Evolutionary conservation across 441 rosid species (phyloP).

Genomic region (Eutrema salsugineum): DNA sequence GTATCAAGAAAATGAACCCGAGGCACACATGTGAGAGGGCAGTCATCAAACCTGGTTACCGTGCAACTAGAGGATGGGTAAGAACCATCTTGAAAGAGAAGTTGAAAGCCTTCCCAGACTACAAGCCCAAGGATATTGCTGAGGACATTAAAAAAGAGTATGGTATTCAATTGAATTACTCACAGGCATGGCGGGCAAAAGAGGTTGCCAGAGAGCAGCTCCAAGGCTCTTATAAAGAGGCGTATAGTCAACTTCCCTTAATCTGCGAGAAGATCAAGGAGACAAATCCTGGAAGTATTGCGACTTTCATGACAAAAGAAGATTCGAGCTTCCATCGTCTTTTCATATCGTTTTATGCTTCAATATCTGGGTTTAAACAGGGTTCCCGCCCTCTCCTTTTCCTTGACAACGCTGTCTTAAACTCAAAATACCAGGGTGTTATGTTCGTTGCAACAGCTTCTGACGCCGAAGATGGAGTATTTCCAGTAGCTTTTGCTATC

Average conservation of each 20-base stretch:
- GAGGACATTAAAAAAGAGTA: conserved; percentile 69
- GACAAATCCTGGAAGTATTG: conserved; percentile 77
- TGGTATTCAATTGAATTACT: conserved; percentile 67
- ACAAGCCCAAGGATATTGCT: conserved; percentile 68
- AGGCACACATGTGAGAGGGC: conserved; percentile 73
- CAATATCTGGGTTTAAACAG: conserved; percentile 62
- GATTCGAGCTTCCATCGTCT: conserved; percentile 72
- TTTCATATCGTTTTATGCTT: conserved; percentile 67
- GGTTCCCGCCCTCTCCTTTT: conserved; percentile 74
- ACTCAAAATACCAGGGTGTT: conserved; percentile 65
- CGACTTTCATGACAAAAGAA: conserved; percentile 58
- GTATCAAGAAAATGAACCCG: conserved; percentile 66
- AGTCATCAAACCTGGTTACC: conserved; percentile 58
- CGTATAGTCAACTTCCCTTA: conserved; percentile 61
- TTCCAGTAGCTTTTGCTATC: conserved; percentile 71
- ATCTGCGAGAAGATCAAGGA: conserved; percentile 74
- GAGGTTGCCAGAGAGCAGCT: conserved; percentile 80
- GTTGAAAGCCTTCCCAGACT: conserved; percentile 61
- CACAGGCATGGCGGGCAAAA: conserved; percentile 80
- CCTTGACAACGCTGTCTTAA: conserved; percentile 52
- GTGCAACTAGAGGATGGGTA: conserved; percentile 76
- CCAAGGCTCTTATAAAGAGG: conserved; percentile 67
- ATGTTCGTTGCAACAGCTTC: conserved; percentile 56
- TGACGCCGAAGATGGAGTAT: conserved; percentile 70
- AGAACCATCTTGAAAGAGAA: conserved; percentile 75